Evolutionary conservation across 1,284 basidiomycete species (phyloP), one percentile per base, ranked within the genome.

Genomic region (Tetrapyrgos nigripes): DNA sequence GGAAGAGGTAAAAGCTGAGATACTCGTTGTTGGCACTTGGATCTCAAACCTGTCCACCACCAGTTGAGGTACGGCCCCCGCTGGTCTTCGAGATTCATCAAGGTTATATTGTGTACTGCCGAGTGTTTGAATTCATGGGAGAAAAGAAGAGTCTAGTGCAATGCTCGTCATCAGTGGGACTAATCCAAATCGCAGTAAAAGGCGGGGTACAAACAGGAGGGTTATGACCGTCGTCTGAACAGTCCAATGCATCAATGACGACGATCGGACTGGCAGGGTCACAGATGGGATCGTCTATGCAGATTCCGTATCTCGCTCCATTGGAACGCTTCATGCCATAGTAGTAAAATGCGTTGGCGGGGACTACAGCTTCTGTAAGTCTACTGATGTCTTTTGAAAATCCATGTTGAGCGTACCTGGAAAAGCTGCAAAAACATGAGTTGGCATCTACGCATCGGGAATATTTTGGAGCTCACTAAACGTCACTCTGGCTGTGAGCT

Each of bases 291-390:
- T n/a, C n/a, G 61, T 74, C 73, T 21, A 59, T 53, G 47, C 58
- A 63, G 10, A 61, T 43, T 21, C 23, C 52, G 46, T 61, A 61
- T 9, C 52, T n/a, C 5, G 53, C 69, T 10, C 69, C 69, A 23
- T 55, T 48, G 31, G 58, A 66, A 13, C 65, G 63, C 17, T 35
- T 54, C 23, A 73, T 70, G 2, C 71, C 73, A 53, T 64, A 74
- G 58, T 71, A 71, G 35, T 68, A 71, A 35, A 74, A 70, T 2
- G 65, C 73, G n/a, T 65, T 59, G 2, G 70, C 72, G 19, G 68
- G 66, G 2, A 55, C 66, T 70, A 49, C 14, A 33, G 31, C 31
- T 8, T 8, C 8, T 33, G 8, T 8, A 17, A 6, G 10, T 13
- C 23, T 24, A 14, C 28, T 13, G 28, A 23, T 24, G 13, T 8